A percentile compares a stretch with the other conserved stretches of the same genome.
phyloP scores from a whole-genome alignment of 2,329 filamentous ascomycete genomes.

The Colletotrichum salicis region DNA sequence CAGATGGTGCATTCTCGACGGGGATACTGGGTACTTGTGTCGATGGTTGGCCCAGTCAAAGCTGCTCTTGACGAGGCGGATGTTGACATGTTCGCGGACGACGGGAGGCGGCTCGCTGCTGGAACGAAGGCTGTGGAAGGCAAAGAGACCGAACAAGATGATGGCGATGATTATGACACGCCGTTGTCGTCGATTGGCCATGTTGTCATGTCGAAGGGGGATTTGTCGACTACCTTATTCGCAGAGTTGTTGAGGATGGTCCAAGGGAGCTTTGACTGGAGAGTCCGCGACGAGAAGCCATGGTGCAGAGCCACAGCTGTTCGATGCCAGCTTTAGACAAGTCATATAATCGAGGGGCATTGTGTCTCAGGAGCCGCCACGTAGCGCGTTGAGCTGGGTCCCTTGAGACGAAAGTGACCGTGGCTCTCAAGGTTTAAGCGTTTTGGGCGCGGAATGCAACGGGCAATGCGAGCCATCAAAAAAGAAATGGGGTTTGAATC shows the following conservation, averaged over 20 bases:
- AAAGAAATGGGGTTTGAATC: neutral
- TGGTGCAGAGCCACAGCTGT: neutral
- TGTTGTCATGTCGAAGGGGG: conserved; percentile 25
- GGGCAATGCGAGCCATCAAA: neutral
- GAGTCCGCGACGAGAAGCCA: neutral
- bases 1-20: conserved; percentile 27
- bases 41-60: conserved; percentile 33
- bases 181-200: conserved; percentile 35
- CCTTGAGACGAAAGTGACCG: neutral
- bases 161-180: conserved; percentile 29
- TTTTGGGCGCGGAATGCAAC: neutral
- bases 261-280: neutral
- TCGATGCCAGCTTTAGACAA: neutral
- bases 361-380: conserved; percentile 22
- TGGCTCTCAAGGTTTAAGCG: neutral
- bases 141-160: conserved; percentile 21
- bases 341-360: neutral
- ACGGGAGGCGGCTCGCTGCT: neutral
- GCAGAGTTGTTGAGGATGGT: neutral
- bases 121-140: conserved; percentile 9
- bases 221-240: neutral
- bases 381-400: conserved; percentile 11
- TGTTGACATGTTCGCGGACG: conserved; percentile 14
- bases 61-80: conserved; percentile 29
- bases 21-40: conserved; percentile 25